phyloP scores from a whole-genome alignment of 306 rosid genomes.

The Cucurbita pepo region DNA sequence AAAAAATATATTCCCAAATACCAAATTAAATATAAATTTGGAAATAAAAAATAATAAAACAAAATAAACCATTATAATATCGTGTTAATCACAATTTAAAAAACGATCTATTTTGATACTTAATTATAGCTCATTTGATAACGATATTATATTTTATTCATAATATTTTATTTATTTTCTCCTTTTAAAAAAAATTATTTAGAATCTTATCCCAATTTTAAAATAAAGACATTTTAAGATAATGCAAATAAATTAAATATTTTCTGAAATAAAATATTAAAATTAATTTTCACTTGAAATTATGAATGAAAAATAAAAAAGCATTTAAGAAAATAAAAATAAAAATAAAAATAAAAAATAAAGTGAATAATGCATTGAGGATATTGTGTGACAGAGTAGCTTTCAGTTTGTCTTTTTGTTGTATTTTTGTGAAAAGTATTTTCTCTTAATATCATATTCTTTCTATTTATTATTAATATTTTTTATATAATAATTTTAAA shows the following conservation, averaged over 20 bases:
- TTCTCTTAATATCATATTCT: constrained; percentile 10
- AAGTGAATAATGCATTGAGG: constrained; percentile 18
- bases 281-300: neutral
- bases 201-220: neutral
- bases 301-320: neutral
- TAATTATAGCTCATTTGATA: neutral
- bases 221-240: no score
- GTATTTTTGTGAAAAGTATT: constrained; percentile 17
- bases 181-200: neutral
- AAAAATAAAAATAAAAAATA: no score
- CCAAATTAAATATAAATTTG: no score
- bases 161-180: neutral
- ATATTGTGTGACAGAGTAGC: constrained; percentile 42
- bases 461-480: constrained; percentile 3
- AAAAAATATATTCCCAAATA: no score
- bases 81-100: no score
- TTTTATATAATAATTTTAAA: constrained; percentile 9
- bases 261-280: neutral
- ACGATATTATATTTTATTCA: neutral
- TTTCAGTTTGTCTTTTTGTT: constrained; percentile 29
- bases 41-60: no score
- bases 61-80: no score
- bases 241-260: neutral
- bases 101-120: neutral
- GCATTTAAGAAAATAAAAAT: neutral